A percentile compares a stretch with the other conserved stretches of the same genome.
phyloP scores from a whole-genome alignment of 768 basidiomycete species.

The Megacollybia marginata region DNA sequence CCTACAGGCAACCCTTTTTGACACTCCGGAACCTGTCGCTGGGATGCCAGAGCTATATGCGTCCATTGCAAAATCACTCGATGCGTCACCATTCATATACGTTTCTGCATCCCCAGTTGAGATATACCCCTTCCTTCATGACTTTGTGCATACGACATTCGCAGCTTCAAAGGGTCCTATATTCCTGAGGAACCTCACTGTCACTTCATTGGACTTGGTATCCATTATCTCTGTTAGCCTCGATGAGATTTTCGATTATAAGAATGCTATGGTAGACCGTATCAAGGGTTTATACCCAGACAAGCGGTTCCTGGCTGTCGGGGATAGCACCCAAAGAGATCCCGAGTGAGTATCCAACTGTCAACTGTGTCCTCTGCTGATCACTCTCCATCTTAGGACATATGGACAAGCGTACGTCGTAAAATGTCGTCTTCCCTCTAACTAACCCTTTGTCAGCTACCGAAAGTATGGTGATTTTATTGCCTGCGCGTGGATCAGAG shows the following conservation, averaged over 20 bases:
- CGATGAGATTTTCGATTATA: slow-evolving; percentile 22
- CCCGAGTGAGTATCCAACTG: slow-evolving; percentile 18
- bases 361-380: too few species aligned
- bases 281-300: slow-evolving; percentile 34
- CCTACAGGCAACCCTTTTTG: slow-evolving; percentile 28
- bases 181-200: slow-evolving; percentile 28
- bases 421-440: background rate
- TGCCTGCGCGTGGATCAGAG: slow-evolving; percentile 34
- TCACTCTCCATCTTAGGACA: slow-evolving; percentile 6
- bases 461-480: slow-evolving; percentile 28
- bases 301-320: slow-evolving; percentile 34
- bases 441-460: slow-evolving; percentile 16
- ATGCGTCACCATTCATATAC: slow-evolving; percentile 32
- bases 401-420: slow-evolving; percentile 32
- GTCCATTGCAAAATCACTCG: slow-evolving; percentile 26
- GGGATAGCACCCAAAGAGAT: slow-evolving; percentile 38
- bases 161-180: slow-evolving; percentile 30
- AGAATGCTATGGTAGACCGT: slow-evolving; percentile 27
- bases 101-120: slow-evolving; percentile 35
- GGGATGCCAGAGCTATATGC: slow-evolving; percentile 37
- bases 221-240: slow-evolving; percentile 18
- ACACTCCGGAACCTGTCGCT: slow-evolving; percentile 29
- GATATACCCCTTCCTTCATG: slow-evolving; percentile 33
- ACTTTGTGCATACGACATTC: slow-evolving; percentile 28
- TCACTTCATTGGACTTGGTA: slow-evolving; percentile 17